phyloP scores from a whole-genome alignment of 1,139 yeast genomes.

The Yamadazyma friedrichii region DNA sequence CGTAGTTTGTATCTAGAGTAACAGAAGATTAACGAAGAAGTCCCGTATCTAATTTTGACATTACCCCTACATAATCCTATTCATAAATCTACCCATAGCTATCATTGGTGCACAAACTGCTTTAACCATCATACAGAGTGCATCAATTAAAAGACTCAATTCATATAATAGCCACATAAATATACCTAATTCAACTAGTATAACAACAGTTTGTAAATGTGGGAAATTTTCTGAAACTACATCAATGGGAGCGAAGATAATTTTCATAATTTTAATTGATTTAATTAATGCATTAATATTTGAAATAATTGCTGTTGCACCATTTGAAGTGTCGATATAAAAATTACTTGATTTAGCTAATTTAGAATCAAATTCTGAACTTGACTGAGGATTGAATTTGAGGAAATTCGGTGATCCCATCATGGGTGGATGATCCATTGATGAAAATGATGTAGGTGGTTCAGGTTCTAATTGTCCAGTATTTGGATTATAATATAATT shows the following conservation, averaged over 20 bases:
- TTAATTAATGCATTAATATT: conserved; percentile 37
- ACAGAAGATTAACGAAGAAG: neutral
- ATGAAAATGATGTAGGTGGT: conserved; percentile 33
- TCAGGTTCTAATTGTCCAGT: conserved; percentile 33
- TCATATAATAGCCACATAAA: conserved; percentile 47
- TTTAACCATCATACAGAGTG: conserved; percentile 46
- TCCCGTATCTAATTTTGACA: neutral
- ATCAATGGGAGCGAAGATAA: conserved; percentile 45
- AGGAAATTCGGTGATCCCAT: conserved; percentile 2
- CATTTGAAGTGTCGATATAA: conserved; percentile 14
- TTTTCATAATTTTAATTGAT: conserved; percentile 35
- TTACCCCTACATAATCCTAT: conserved; percentile 30
- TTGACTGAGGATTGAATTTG: neutral
- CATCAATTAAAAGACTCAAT: conserved; percentile 43
- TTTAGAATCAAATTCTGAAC: neutral
- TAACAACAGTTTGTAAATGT: conserved; percentile 37
- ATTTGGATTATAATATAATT: conserved; percentile 32
- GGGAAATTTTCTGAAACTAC: conserved; percentile 41
- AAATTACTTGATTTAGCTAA: conserved; percentile 1
- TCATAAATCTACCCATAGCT: conserved; percentile 47
- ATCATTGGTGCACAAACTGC: conserved; percentile 52
- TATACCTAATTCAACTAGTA: conserved; percentile 36
- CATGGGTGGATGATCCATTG: conserved; percentile 15
- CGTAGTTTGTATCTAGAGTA: neutral
- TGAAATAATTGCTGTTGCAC: conserved; percentile 23